phyloP scores from a whole-genome alignment of 495 filamentous ascomycete genomes.

The Penicillium silybi region DNA sequence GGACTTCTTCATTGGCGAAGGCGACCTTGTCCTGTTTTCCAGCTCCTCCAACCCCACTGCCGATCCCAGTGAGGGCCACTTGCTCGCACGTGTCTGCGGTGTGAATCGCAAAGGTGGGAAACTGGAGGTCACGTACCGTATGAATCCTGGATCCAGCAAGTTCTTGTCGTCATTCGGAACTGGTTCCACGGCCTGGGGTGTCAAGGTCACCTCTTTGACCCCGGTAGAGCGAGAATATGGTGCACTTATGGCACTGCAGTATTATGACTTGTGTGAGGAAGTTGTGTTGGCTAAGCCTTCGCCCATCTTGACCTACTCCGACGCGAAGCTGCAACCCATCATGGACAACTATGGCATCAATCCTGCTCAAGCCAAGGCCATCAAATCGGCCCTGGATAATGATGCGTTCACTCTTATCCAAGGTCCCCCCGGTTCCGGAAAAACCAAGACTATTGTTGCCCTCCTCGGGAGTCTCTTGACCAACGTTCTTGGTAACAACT shows the following conservation, averaged over 20 bases:
- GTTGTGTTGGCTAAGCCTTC: conserved; percentile 85
- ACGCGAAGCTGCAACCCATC: conserved; percentile 61
- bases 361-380: conserved; percentile 83
- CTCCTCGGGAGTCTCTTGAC: conserved; percentile 88
- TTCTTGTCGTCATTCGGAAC: conserved; percentile 50
- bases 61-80: conserved; percentile 63
- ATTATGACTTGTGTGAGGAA: conserved; percentile 92
- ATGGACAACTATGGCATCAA: conserved; percentile 80
- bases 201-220: conserved; percentile 81
- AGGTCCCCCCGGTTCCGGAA: conserved; percentile 93
- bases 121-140: conserved; percentile 78
- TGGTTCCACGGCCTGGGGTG: conserved; percentile 62
- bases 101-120: conserved; percentile 73
- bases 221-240: conserved; percentile 95
- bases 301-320: conserved; percentile 72
- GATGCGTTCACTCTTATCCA: conserved; percentile 96
- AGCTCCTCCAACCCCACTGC: conserved; percentile 61
- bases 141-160: conserved; percentile 58
- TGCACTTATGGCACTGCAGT: conserved; percentile 81
- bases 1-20: conserved; percentile 70
- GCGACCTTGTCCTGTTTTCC: conserved; percentile 84
- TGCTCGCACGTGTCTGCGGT: conserved; percentile 77
- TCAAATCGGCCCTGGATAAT: conserved; percentile 86
- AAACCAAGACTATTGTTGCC: conserved; percentile 96
- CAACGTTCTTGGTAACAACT: conserved; percentile 46